These are phyloP conservation scores for Annona cherimola DNA, from an alignment of 164 flowering plant genomes.

Conservation along the genomic window DNA sequence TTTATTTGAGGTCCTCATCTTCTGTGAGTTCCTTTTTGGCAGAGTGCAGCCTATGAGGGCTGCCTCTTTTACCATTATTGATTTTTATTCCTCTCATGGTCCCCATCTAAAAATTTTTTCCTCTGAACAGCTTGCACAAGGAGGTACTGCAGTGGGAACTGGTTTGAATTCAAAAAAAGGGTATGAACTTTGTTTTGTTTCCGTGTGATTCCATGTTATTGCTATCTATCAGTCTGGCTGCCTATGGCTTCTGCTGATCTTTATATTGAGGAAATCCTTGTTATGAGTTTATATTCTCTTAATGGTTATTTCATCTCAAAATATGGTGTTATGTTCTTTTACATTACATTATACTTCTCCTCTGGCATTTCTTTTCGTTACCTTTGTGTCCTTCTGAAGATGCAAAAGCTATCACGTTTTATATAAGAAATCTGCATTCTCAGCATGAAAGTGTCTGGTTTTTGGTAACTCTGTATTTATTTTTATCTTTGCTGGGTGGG, in stretches of 20 bases:
- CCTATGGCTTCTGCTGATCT: neutral
- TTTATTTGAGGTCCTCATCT: neutral
- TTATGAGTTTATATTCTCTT: neutral
- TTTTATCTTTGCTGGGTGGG: too few relatives aligned
- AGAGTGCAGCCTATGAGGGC: neutral
- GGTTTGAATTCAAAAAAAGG: constrained; percentile 98
- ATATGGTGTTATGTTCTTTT: neutral
- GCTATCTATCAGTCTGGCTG: neutral
- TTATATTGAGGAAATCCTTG: neutral
- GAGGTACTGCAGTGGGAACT: constrained; percentile 99
- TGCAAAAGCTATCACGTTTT: too few relatives aligned
- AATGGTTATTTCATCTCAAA: neutral
- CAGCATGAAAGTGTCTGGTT: too few relatives aligned
- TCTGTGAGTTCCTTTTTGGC: neutral
- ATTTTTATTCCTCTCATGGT: neutral
- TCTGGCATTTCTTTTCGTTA: neutral
- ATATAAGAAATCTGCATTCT: too few relatives aligned
- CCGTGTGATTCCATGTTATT: neutral
- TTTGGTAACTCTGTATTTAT: too few relatives aligned
- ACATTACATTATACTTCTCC: neutral
- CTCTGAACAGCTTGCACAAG: constrained; percentile 87
- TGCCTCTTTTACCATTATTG: constrained; percentile 7
- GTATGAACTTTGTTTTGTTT: constrained; percentile 30
- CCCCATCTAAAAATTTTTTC: constrained; percentile 22
- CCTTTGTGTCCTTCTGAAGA: too few relatives aligned